Base-by-base conservation (phyloP, 2,329 filamentous ascomycete species). In the Aspergillus ibericus region DNA sequence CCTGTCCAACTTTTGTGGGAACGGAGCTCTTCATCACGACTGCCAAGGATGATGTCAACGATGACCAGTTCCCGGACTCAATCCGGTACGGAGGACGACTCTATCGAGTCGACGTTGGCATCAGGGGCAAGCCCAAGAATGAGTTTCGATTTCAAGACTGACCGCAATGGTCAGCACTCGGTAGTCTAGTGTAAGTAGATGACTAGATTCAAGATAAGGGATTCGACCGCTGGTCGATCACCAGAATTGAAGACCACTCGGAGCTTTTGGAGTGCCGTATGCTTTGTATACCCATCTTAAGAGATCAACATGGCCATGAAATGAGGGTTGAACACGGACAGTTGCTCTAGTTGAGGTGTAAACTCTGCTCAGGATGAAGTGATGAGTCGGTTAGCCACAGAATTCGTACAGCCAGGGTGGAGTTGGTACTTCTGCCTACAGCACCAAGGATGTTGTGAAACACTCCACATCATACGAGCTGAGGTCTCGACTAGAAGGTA, bases 1-100 rank as follows among this genome's bases (percentile, higher is more conserved):
- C 91, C 7, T 96, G 92, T 76, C 86, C 89, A 18, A 86, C 88
- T 62, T 93, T 97, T 72, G 86, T 88, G 35, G 92, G 90, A 8
- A 84, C 82, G 10, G 81, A 85, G 69, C 79, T 97, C 58, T 89
- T 89, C 75, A 89, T 96, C 70, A 96, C 92, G 18, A 90, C 86
- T 56, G 91, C 91, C 5, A 86, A 88, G 70, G 87, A 90, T 60
- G 82, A 86, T 62, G 82, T 83, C 8, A 85, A 87, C 47, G 86
- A 87, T 47, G 81, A 84, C 18, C 57, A 55, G 59, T 82, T 85
- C 63, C 83, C 85, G 5, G 79, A 83, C 70, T 88, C 86, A 67
- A 82, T 82, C 67, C 81, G 82, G 73, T 83, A 85, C 60, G 85
- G 87, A 34, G 92, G 93, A 2, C 87, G 83, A 25, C 70, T 95